Percentiles rank a stretch among this genome's conserved stretches.
Conservation (phyloP, 225 moss, liverwort and hornwort species). For the Asterella californica region DNA sequence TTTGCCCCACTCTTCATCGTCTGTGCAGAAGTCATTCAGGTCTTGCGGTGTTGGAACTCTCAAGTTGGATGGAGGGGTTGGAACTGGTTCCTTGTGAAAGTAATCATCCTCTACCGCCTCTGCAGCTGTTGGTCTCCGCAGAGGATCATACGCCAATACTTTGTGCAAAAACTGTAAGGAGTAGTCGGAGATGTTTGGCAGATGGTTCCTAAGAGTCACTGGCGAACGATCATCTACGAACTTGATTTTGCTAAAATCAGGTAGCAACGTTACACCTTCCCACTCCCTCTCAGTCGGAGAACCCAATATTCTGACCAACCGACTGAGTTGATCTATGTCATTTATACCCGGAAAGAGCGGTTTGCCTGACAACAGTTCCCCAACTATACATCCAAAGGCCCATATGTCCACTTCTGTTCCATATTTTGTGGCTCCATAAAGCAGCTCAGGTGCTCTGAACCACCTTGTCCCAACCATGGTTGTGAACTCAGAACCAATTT, state of each 20-base stretch:
- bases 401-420: conserved; percentile 80
- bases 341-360: conserved; percentile 80
- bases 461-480: conserved; percentile 93
- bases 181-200: conserved; percentile 54
- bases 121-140: conserved; percentile 58
- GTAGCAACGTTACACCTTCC: conserved; percentile 73
- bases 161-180: conserved; percentile 70
- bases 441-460: conserved; percentile 96
- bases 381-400: conserved; percentile 89
- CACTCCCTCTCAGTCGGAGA: conserved; percentile 66
- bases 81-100: conserved; percentile 70
- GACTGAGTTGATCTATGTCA: conserved; percentile 93
- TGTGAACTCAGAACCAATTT: conserved; percentile 61
- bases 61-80: conserved; percentile 54
- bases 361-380: conserved; percentile 77
- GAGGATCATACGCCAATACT: conserved; percentile 76
- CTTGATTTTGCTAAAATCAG: conserved; percentile 85
- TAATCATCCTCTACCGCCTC: conserved; percentile 59
- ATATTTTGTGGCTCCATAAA: conserved; percentile 87
- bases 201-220: conserved; percentile 52
- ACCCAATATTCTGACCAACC: conserved; percentile 82
- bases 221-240: conserved; percentile 72
- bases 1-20: conserved; percentile 86
- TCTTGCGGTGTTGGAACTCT: conserved; percentile 59
- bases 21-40: conserved; percentile 54